Percentiles rank a stretch among this genome's conserved stretches.
Evolutionary conservation across 805 yeast genomes (phyloP).

Genomic region (Hanseniaspora valbyensis): DNA sequence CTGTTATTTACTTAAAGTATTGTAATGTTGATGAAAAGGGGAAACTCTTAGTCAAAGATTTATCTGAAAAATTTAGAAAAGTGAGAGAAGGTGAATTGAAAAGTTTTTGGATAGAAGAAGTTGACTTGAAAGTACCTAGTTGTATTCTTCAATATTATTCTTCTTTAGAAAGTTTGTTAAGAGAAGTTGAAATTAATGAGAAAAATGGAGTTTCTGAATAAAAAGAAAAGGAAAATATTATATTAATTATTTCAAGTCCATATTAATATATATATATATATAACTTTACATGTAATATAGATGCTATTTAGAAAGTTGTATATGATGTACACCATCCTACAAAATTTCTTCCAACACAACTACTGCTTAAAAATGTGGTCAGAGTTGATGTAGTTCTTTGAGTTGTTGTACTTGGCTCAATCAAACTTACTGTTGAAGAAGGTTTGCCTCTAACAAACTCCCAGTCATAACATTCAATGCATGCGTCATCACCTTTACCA

Average conservation of each 20-base stretch:
- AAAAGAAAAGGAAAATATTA: neutral
- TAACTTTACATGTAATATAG: neutral
- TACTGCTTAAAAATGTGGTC: slow-evolving; percentile 20
- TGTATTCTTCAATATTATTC: slow-evolving; percentile 23
- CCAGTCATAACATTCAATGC: slow-evolving; percentile 89
- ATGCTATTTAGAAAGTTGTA: slow-evolving; percentile 15
- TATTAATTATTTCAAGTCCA: neutral
- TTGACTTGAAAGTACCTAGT: slow-evolving; percentile 23
- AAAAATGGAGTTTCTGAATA: neutral
- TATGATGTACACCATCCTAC: slow-evolving; percentile 29
- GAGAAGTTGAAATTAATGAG: slow-evolving; percentile 13
- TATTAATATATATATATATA: neutral
- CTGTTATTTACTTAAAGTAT: slow-evolving; percentile 17
- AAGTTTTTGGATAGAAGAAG: slow-evolving; percentile 25
- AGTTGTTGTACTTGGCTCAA: slow-evolving; percentile 24
- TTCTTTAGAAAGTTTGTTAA: slow-evolving; percentile 20
- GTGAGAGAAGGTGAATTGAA: slow-evolving; percentile 23
- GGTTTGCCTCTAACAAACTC: slow-evolving; percentile 43
- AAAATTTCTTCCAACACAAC: slow-evolving; percentile 30
- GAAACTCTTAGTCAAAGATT: slow-evolving; percentile 17
- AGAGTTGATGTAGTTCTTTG: slow-evolving; percentile 19
- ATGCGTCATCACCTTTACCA: slow-evolving; percentile 67
- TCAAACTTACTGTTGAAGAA: slow-evolving; percentile 30
- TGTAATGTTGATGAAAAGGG: slow-evolving; percentile 15
- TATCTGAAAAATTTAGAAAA: slow-evolving; percentile 21